Base-by-base conservation (phyloP, 805 yeast genomes). In the Candida maesae region DNA sequence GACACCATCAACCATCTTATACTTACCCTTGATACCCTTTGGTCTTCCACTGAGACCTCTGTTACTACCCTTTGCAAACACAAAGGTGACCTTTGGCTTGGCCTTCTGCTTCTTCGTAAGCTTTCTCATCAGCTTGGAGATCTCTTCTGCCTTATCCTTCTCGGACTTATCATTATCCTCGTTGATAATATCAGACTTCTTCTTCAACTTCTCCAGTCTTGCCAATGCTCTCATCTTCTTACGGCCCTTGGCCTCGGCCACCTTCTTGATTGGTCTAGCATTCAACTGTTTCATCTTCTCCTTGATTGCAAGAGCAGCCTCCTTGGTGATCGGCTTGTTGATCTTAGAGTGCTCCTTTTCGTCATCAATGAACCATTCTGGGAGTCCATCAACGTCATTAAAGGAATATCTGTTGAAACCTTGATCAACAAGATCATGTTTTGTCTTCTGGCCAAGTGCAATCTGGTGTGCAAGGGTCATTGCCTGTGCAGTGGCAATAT, bases 1-100 rank as follows among this genome's bases (percentile, higher is more conserved):
- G 16, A 82, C 86, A 73, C 98, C 98, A 67, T 93, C 99, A 54
- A 93, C 98, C 99, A 93, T 93, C 82, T 87, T 93, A 71, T 93
- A 93, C 63, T 87, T 89, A 67, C 99, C 99, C 65, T 81, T 88
- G 53, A 93, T 79, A 63, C 99, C 99, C 68, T 79, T 84, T 31
- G 99, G 99, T 70, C 99, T 84, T 41, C 99, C 99, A 52, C 85
- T 71, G 38, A 90, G 67, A 44, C 96, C 95, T 63, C 71, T 84
- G 65, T 93, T 90, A 27, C 70, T 63, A 57, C 98, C 98, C 36
- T 71, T 67, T 9, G 99, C 98, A 52, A 79, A 89, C 46, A 93
- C 95, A 46, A 88, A 75, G 1, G 95, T 86, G 29, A 88, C 87
- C 73, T 84, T 81, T 19, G 95, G 96, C 61, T 79, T 84, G 19